Conservation (phyloP, 2,329 filamentous ascomycete species). For the Tolypocladium sp. region DNA sequence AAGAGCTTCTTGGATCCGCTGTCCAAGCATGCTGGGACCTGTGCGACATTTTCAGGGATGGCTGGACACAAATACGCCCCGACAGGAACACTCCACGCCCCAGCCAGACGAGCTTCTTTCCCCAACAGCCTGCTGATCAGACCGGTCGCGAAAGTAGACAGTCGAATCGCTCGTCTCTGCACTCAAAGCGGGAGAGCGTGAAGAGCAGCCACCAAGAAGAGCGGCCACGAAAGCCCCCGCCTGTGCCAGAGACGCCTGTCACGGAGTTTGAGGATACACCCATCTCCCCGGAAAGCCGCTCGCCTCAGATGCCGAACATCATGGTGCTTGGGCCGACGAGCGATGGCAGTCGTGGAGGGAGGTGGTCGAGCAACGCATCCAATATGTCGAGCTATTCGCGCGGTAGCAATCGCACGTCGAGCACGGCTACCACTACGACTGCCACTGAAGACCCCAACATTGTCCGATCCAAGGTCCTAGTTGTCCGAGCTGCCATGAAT, state of each 20-base stretch:
- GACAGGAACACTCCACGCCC: conserved; percentile 80
- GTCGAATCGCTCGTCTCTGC: conserved; percentile 40
- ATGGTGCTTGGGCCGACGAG: conserved; percentile 68
- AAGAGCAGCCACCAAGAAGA: conserved; percentile 37
- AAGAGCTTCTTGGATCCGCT: conserved; percentile 77
- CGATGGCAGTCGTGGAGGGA: conserved; percentile 49
- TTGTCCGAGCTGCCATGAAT: conserved; percentile 79
- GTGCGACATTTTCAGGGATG: conserved; percentile 85
- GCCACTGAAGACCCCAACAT: conserved; percentile 68
- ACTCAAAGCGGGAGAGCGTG: conserved; percentile 44
- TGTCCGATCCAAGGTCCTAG: conserved; percentile 65
- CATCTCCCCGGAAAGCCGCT: conserved; percentile 70
- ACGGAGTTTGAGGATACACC: conserved; percentile 92
- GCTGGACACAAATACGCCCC: conserved; percentile 81
- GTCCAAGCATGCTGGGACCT: conserved; percentile 93
- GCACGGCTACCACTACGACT: conserved; percentile 63
- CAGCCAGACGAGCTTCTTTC: conserved; percentile 64
- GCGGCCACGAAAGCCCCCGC: conserved; percentile 35
- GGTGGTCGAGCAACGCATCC: conserved; percentile 77
- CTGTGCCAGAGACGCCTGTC: conserved; percentile 78
- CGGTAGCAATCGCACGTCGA: conserved; percentile 54
- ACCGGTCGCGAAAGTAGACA: conserved; percentile 37
- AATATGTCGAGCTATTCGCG: conserved; percentile 75
- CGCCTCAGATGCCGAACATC: conserved; percentile 73
- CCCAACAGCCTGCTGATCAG: conserved; percentile 38